phyloP scores from a whole-genome alignment of 768 basidiomycete genomes.

The Pleurotus ostreatus region DNA sequence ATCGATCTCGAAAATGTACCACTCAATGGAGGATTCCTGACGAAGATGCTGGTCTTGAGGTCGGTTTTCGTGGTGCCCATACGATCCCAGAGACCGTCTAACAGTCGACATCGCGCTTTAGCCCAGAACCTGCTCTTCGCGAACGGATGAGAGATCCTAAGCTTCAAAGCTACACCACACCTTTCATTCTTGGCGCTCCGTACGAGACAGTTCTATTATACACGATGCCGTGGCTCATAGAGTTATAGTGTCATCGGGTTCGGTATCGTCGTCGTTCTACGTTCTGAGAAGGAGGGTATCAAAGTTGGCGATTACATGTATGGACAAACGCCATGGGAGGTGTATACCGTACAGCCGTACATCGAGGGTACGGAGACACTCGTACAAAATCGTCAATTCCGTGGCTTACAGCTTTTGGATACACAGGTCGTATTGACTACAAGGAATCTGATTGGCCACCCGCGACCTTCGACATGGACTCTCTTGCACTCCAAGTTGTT shows the following conservation, averaged over 20 bases:
- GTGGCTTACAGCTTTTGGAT: background rate
- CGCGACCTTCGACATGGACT: constrained; percentile 18
- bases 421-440: constrained; percentile 13
- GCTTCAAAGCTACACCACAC: constrained; percentile 15
- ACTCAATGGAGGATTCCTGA: constrained; percentile 18
- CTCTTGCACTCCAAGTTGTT: constrained; percentile 15
- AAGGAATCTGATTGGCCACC: constrained; percentile 11
- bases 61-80: background rate
- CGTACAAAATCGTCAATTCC: background rate
- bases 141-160: constrained; percentile 25
- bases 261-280: constrained; percentile 28
- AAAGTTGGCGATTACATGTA: constrained; percentile 26
- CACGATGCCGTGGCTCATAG: background rate
- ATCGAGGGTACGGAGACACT: constrained; percentile 10
- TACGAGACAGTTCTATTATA: constrained; percentile 6
- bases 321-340: constrained; percentile 20
- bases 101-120: background rate
- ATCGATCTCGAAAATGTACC: constrained; percentile 18
- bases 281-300: constrained; percentile 25
- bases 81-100: background rate
- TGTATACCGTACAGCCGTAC: constrained; percentile 18
- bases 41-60: constrained; percentile 16
- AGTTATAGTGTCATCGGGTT: constrained; percentile 7
- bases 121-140: constrained; percentile 20
- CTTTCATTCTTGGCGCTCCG: constrained; percentile 15